Conservation (phyloP, 1,284 basidiomycete species). For the Leccinum pallidistipes region DNA sequence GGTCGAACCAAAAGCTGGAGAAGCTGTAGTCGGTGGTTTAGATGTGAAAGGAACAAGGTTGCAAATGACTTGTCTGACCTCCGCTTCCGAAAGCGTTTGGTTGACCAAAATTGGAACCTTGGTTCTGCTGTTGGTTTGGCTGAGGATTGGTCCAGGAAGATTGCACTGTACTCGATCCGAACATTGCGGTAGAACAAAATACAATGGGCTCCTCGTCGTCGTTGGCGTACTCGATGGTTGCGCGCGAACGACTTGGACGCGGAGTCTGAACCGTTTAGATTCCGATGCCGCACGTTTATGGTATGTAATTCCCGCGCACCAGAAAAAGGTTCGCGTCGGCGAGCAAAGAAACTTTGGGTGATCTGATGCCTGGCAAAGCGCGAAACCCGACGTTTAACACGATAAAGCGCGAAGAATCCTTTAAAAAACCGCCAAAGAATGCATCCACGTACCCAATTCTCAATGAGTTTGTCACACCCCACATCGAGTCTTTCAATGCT, state of each 20-base stretch:
- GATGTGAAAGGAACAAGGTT: slow-evolving; percentile 33
- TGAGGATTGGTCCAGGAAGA: slow-evolving; percentile 68
- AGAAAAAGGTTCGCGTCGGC: slow-evolving; percentile 10
- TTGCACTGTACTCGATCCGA: slow-evolving; percentile 48
- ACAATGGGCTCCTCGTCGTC: slow-evolving; percentile 26
- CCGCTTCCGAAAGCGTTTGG: slow-evolving; percentile 48
- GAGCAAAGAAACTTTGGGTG: neutral
- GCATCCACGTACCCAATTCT: slow-evolving; percentile 79
- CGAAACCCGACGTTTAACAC: slow-evolving; percentile 76
- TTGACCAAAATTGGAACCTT: slow-evolving; percentile 48
- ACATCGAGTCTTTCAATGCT: slow-evolving; percentile 96
- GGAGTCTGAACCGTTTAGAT: slow-evolving; percentile 15
- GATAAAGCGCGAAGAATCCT: slow-evolving; percentile 78
- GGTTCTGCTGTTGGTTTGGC: slow-evolving; percentile 47
- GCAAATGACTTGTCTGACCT: slow-evolving; percentile 40
- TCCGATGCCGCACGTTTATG: slow-evolving; percentile 24
- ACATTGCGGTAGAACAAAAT: slow-evolving; percentile 47
- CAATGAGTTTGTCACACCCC: slow-evolving; percentile 92
- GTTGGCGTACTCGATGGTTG: slow-evolving; percentile 16
- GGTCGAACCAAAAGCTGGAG: slow-evolving; percentile 36
- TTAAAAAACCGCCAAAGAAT: slow-evolving; percentile 74
- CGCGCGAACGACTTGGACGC: slow-evolving; percentile 20
- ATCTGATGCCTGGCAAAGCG: slow-evolving; percentile 39
- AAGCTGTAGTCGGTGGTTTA: slow-evolving; percentile 38
- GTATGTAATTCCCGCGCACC: slow-evolving; percentile 18